phyloP scores from a whole-genome alignment of 1,139 yeast genomes.

The Pichiaceae sp. region DNA sequence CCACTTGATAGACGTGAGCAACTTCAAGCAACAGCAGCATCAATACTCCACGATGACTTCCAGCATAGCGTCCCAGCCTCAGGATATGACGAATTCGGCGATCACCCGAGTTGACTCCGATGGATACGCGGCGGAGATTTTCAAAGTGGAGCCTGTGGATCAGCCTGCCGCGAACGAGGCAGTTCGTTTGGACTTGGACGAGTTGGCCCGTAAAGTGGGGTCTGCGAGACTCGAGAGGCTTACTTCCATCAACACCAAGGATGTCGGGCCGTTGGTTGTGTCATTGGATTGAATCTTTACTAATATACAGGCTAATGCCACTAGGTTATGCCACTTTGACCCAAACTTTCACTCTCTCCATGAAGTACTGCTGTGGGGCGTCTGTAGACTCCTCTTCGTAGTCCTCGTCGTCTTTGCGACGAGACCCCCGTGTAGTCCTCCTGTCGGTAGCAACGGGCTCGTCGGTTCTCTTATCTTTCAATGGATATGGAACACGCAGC shows the following conservation, averaged over 20 bases:
- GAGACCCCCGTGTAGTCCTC: slow-evolving; percentile 5
- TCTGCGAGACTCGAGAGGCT: slow-evolving; percentile 2
- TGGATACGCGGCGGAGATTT: not conserved
- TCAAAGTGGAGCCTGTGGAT: slow-evolving; percentile 3
- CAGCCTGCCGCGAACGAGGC: slow-evolving; percentile 1
- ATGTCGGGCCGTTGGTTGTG: slow-evolving; percentile 13
- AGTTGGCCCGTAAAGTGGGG: slow-evolving; percentile 3
- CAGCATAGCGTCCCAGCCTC: not conserved
- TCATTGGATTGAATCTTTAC: slow-evolving; percentile 7
- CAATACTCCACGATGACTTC: not conserved
- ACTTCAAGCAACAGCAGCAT: slow-evolving; percentile 3
- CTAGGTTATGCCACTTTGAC: slow-evolving; percentile 19
- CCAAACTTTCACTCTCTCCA: slow-evolving; percentile 20
- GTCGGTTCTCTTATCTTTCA: slow-evolving; percentile 6
- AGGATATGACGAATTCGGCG: slow-evolving; percentile 1
- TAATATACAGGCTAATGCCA: not conserved
- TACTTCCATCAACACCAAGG: slow-evolving; percentile 1
- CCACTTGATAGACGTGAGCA: slow-evolving; percentile 17
- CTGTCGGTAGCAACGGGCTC: slow-evolving; percentile 13
- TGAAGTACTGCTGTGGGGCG: slow-evolving; percentile 10
- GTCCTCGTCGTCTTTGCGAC: not conserved
- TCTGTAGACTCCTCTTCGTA: slow-evolving; percentile 5
- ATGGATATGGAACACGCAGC: slow-evolving; percentile 20
- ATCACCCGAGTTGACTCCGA: slow-evolving; percentile 1
- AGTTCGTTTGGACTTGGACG: slow-evolving; percentile 1